Base-by-base conservation (phyloP, 2,329 filamentous ascomycete genomes). In the Aureobasidium sp. region DNA sequence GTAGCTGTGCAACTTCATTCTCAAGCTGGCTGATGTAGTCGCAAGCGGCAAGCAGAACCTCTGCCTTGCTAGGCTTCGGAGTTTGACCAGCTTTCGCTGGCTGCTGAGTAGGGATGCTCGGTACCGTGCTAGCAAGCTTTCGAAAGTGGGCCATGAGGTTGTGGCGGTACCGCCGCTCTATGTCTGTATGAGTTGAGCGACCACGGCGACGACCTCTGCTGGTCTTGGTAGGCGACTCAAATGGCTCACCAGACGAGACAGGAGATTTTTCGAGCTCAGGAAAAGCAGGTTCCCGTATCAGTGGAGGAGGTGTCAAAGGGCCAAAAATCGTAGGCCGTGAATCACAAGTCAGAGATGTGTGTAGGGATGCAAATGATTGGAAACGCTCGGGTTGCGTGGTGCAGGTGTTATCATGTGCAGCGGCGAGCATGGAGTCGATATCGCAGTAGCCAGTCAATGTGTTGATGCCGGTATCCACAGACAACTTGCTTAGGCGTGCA, bases 121-220 rank as follows among this genome's bases (percentile, higher is more conserved):
- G 55, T 2, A 59, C 10, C 1, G 55, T 14, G n/a, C 21, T 37
- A 4, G 41, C 34, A 10, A 59, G 34, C 3, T 49, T 59, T 3
- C 9, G 32, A 14, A 59, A 59, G 16, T 48, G 44, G 3, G n/a
- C 10, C 32, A 47, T 29, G 30, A 59, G 42, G 16, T 59, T 59
- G 11, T 59, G 29, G n/a, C 55, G 55, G 14, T 59, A 59, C 11
- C 55, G 32, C 29, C 47, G 44, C 55, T 59, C 55, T 14, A 49
- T 41, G 14, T 21, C 55, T 9, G 44, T 49, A 13, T 59, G 55
- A 13, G 30, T 44, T 7, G 32, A 32, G 7, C 55, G 41, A 7
- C 32, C 41, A n/a, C 55, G 41, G 9, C 29, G 55, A 16, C 55
- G 55, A 6, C 44, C 44, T 29, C 30, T 49, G 21, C 11, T 39